Evolutionary conservation across 176 grass and related monocot species (phyloP).

Genomic region (Oryza punctata): DNA sequence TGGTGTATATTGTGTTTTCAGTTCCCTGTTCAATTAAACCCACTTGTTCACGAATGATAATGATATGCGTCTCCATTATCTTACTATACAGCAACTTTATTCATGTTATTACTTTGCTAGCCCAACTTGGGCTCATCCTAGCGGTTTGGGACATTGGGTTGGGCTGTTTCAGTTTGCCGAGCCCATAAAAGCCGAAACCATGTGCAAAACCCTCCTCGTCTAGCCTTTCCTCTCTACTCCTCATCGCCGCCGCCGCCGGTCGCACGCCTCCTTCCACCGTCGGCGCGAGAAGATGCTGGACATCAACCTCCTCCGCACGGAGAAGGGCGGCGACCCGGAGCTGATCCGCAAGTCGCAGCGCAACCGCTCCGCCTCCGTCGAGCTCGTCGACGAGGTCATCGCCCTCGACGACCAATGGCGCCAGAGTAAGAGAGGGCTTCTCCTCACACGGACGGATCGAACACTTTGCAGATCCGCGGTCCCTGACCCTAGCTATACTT

Average conservation of each 20-base stretch:
- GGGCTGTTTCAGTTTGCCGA: background rate
- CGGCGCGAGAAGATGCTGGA: conserved; percentile 63
- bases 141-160: background rate
- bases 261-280: background rate
- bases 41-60: too few species aligned
- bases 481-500: background rate
- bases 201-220: background rate
- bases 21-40: too few species aligned
- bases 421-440: conserved; percentile 45
- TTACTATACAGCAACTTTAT: too few species aligned
- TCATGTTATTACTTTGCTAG: background rate
- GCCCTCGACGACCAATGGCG: conserved; percentile 80
- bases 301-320: conserved; percentile 74
- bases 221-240: background rate
- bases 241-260: background rate
- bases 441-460: background rate
- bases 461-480: background rate
- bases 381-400: conserved; percentile 85
- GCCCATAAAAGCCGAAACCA: background rate
- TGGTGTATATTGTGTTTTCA: too few species aligned
- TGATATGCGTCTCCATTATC: too few species aligned
- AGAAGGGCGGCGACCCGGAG: conserved; percentile 80
- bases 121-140: background rate
- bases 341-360: conserved; percentile 76
- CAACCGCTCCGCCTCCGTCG: conserved; percentile 53